Conservation (phyloP, 179 eudicot species). For the Corrigiola litoralis region DNA sequence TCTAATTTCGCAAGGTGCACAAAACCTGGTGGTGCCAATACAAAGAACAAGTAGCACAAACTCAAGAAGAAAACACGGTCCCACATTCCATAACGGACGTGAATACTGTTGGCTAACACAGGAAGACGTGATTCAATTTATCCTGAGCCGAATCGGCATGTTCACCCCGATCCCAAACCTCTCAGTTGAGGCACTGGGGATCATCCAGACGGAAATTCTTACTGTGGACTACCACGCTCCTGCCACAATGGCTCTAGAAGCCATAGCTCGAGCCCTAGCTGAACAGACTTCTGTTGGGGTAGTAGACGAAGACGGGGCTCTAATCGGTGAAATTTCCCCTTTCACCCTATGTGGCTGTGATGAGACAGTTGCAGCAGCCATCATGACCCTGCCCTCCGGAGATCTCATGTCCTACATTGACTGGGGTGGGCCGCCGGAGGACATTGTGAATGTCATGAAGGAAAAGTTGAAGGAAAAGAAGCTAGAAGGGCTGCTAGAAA, state of each 20-base stretch:
- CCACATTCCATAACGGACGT: constrained; percentile 19
- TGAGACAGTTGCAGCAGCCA: constrained; percentile 30
- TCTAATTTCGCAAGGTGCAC: constrained; percentile 32
- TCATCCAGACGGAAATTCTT: constrained; percentile 25
- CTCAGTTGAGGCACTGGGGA: constrained; percentile 28
- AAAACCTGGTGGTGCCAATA: constrained; percentile 38
- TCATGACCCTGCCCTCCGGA: constrained; percentile 33
- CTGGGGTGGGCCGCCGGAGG: constrained; percentile 39
- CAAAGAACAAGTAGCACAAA: constrained; percentile 10
- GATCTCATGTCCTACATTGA: constrained; percentile 44
- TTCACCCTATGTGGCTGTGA: constrained; percentile 25
- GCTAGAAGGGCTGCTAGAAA: constrained; percentile 26
- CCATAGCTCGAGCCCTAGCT: constrained; percentile 22
- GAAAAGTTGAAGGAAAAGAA: constrained; percentile 26
- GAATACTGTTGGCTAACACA: constrained; percentile 41
- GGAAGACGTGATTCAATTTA: constrained; percentile 36
- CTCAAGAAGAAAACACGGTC: constrained; percentile 26
- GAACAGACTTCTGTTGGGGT: constrained; percentile 34
- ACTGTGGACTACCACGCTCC: constrained; percentile 35
- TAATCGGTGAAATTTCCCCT: constrained; percentile 38
- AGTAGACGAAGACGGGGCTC: constrained; percentile 28
- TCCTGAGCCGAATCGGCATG: constrained; percentile 28
- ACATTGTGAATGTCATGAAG: constrained; percentile 27
- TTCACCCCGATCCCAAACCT: constrained; percentile 27
- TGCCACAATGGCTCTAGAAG: constrained; percentile 23